Evolutionary conservation across 2,329 filamentous ascomycete genomes (phyloP).

Genomic region (Myriosclerotinia duriaeana): DNA sequence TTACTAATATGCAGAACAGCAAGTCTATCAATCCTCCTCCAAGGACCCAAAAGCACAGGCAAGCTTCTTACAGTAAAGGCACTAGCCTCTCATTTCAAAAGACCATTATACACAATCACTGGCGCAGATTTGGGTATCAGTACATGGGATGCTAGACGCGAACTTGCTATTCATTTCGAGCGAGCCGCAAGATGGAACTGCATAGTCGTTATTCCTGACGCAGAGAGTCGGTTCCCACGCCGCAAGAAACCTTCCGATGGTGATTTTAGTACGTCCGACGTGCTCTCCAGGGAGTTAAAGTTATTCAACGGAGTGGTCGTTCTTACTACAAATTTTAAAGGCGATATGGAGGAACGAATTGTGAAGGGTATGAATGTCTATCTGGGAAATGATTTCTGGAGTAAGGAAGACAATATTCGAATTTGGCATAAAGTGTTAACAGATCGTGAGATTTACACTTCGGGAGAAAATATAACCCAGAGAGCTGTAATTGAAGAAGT

Average conservation of each 20-base stretch:
- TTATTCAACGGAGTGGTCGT: constrained; percentile 3
- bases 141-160: neutral
- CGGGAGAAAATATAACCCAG: neutral
- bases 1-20: neutral
- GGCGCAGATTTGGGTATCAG: neutral
- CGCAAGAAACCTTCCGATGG: neutral
- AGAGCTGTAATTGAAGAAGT: neutral
- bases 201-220: constrained; percentile 8
- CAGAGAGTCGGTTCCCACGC: neutral
- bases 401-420: neutral
- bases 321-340: neutral
- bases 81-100: constrained; percentile 5
- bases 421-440: neutral
- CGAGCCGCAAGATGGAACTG: constrained; percentile 13
- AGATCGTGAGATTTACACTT: neutral
- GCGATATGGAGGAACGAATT: neutral
- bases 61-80: neutral
- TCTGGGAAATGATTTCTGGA: constrained; percentile 2
- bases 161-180: constrained; percentile 4
- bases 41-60: neutral
- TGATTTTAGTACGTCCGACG: neutral
- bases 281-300: neutral
- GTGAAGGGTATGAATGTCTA: neutral
- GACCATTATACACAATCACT: constrained; percentile 4
- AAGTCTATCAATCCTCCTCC: constrained; percentile 10